Evolutionary conservation across 805 yeast genomes (phyloP).

Genomic region (Candida khao-thaluensis): DNA sequence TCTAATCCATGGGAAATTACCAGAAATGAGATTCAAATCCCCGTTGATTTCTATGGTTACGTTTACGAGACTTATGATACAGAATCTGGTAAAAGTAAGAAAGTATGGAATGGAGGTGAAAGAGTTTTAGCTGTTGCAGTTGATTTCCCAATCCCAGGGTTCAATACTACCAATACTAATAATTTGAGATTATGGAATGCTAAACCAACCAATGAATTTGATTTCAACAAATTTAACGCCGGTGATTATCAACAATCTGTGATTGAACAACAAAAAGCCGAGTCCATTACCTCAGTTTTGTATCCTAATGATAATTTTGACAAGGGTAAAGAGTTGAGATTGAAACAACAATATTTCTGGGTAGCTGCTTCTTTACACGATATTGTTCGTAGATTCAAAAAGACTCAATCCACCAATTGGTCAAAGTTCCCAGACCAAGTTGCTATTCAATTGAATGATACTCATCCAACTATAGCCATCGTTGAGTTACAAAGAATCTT

Average conservation of each 20-base stretch:
- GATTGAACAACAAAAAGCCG: slow-evolving; percentile 81
- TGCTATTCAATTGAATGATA: slow-evolving; percentile 91
- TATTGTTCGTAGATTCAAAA: slow-evolving; percentile 85
- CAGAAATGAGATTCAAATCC: slow-evolving; percentile 81
- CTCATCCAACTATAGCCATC: slow-evolving; percentile 90
- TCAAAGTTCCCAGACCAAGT: slow-evolving; percentile 76
- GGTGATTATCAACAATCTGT: slow-evolving; percentile 91
- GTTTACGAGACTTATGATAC: slow-evolving; percentile 58
- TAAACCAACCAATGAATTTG: slow-evolving; percentile 86
- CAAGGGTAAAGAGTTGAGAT: slow-evolving; percentile 85
- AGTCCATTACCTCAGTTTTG: slow-evolving; percentile 86
- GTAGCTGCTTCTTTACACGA: slow-evolving; percentile 92
- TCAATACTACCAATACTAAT: slow-evolving; percentile 76
- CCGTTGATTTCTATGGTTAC: slow-evolving; percentile 86
- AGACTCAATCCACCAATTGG: slow-evolving; percentile 71
- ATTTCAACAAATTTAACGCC: slow-evolving; percentile 82
- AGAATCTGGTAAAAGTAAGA: slow-evolving; percentile 54
- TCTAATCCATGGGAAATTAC: slow-evolving; percentile 94
- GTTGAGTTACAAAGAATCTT: slow-evolving; percentile 86
- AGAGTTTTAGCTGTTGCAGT: slow-evolving; percentile 85
- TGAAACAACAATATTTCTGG: slow-evolving; percentile 97
- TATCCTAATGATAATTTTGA: slow-evolving; percentile 94
- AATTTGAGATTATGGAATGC: slow-evolving; percentile 90
- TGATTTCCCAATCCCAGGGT: slow-evolving; percentile 93
- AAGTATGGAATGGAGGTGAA: slow-evolving; percentile 86